A percentile compares a stretch with the other conserved stretches of the same genome.
Evolutionary conservation across 768 basidiomycete species (phyloP).

Genomic region (Trametes cubensis): DNA sequence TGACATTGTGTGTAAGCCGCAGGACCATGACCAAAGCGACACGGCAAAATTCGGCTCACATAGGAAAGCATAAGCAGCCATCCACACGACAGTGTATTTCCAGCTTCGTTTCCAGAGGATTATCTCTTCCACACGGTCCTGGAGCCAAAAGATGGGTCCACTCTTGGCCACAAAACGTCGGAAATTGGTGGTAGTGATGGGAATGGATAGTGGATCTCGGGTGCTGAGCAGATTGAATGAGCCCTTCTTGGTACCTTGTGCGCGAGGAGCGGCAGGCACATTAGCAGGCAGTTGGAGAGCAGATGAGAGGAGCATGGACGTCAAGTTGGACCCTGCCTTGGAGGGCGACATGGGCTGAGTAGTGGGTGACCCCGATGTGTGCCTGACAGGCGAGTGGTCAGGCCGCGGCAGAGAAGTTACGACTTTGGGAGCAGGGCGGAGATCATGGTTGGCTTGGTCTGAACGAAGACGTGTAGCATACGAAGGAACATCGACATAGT

Average conservation of each 20-base stretch:
- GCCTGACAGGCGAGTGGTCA: constrained; percentile 19
- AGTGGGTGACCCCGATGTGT: constrained; percentile 10
- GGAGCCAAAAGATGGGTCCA: constrained; percentile 87
- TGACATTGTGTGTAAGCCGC: not conserved
- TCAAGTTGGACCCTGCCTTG: constrained; percentile 37
- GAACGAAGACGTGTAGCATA: constrained; percentile 41
- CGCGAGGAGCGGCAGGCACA: constrained; percentile 22
- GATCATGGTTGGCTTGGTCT: constrained; percentile 24
- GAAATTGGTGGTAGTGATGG: constrained; percentile 78
- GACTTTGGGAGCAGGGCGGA: constrained; percentile 30
- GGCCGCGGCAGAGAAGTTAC: constrained; percentile 33
- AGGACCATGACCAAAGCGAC: not conserved
- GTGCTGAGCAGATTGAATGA: constrained; percentile 51
- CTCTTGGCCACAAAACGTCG: constrained; percentile 74
- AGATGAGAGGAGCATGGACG: constrained; percentile 36
- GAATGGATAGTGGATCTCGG: constrained; percentile 73
- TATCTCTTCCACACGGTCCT: constrained; percentile 85
- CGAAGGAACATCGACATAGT: constrained; percentile 49
- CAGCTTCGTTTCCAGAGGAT: constrained; percentile 80
- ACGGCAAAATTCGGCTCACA: constrained; percentile 52
- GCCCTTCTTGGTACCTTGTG: constrained; percentile 27
- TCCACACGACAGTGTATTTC: constrained; percentile 73
- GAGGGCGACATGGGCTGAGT: constrained; percentile 31
- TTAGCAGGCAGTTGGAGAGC: constrained; percentile 27
- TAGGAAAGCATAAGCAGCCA: constrained; percentile 74